Evolutionary conservation across 495 filamentous ascomycete species (phyloP), one percentile per base, ranked within the genome.

Genomic region (Hypoxylon cercidicola): DNA sequence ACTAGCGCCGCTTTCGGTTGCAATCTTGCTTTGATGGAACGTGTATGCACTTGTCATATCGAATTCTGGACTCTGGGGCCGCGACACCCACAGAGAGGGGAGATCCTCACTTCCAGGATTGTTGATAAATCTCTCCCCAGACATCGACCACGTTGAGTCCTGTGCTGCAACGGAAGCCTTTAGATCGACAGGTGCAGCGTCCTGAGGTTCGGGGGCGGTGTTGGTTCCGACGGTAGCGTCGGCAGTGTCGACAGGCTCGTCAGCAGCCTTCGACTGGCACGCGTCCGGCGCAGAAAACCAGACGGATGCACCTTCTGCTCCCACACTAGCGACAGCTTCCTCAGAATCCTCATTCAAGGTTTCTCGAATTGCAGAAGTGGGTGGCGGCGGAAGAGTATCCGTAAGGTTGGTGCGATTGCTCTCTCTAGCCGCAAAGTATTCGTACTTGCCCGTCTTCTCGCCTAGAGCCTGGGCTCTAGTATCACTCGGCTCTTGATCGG

Each of bases 1-100:
- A 37, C 15, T 52, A 11, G 51, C 15, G 43, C 40, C 45, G 23
- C 21, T 52, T 19, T 62, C 64, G 30, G 53, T 49, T 18, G 67
- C 63, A 34, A 69, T 63, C 64, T 78, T 78, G 57, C 74, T 76
- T 20, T 72, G 60, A 21, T 77, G 76, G 48, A 69, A 79, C 13
- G 41, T 66, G 34, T 75, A 74, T 10, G 77, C 77, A 48, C 75
- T 77, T 12, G 77, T 77, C 74, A 78, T 77, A 51, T 80, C 76
- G 21, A 74, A 55, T 39, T 73, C 71, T 16, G 68, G 68, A 35
- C 67, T 63, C 18, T 50, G 62, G 16, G 32, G 19, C 5, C 49
- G 47, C 35, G 66, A 62, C 13, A n/a, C 5, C 15, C 16, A 44
- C 5, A 53, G 3, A 20, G 4, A 21, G 18, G 61, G 39, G 18